Conservation (phyloP, 2,329 filamentous ascomycete genomes). For the Trichoderma endophyticum region DNA sequence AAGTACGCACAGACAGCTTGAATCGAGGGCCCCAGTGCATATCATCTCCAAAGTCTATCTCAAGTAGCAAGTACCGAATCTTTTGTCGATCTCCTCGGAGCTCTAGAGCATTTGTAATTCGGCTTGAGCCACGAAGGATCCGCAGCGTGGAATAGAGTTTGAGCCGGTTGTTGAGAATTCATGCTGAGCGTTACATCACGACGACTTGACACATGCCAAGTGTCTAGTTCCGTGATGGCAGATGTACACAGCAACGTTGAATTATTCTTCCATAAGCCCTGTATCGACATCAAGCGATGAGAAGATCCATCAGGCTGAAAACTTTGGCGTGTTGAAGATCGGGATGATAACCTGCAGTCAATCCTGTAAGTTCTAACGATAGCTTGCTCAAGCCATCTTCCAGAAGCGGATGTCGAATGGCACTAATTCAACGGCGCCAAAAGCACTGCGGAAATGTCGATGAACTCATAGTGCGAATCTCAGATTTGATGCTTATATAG, state of each 20-base stretch:
- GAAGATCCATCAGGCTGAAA: neutral
- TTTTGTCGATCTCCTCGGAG: neutral
- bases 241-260: neutral
- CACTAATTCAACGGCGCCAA: neutral
- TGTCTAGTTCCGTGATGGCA: neutral
- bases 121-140: neutral
- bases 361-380: neutral
- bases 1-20: neutral
- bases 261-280: neutral
- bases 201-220: neutral
- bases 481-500: neutral
- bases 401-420: neutral
- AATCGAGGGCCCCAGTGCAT: too few species aligned
- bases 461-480: neutral
- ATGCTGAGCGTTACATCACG: neutral
- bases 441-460: neutral
- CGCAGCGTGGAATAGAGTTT: constrained; percentile 3
- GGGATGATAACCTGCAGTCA: neutral
- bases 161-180: neutral
- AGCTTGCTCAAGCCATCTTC: neutral
- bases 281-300: too few species aligned
- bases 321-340: neutral
- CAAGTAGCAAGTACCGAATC: neutral
- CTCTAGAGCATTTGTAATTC: neutral
- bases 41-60: neutral